A percentile compares a stretch with the other conserved stretches of the same genome.
Evolutionary conservation across 768 basidiomycete species (phyloP).

Genomic region (Phylloporus scabripes): DNA sequence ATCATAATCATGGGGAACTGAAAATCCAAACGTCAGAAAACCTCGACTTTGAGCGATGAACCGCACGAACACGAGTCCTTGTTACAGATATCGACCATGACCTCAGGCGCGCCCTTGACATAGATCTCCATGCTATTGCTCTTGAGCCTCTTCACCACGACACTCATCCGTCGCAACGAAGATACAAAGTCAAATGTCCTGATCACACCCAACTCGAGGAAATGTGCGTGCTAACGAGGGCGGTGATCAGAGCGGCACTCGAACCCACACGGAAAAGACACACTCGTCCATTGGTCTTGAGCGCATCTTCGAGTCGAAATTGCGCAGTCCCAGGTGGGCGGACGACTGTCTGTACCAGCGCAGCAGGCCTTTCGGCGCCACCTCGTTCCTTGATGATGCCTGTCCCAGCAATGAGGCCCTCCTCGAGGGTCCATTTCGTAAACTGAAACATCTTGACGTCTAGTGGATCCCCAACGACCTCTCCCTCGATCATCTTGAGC

Average conservation of each 20-base stretch:
- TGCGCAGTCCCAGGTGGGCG: slow-evolving; percentile 90
- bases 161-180: slow-evolving; percentile 90
- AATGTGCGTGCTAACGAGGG: slow-evolving; percentile 77
- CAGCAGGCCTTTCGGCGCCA: slow-evolving; percentile 64
- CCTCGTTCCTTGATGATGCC: slow-evolving; percentile 63
- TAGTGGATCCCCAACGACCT: slow-evolving; percentile 90
- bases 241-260: not conserved
- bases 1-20: slow-evolving; percentile 95
- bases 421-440: slow-evolving; percentile 93
- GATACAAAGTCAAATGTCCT: slow-evolving; percentile 97
- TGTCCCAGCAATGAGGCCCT: slow-evolving; percentile 70
- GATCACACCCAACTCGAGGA: slow-evolving; percentile 94
- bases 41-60: not conserved
- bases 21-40: slow-evolving; percentile 11
- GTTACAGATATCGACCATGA: slow-evolving; percentile 94
- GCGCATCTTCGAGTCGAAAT: slow-evolving; percentile 89
- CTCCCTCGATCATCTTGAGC: slow-evolving; percentile 81
- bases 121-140: slow-evolving; percentile 96
- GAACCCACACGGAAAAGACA: slow-evolving; percentile 9
- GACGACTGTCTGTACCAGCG: slow-evolving; percentile 94
- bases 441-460: slow-evolving; percentile 99
- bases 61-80: slow-evolving; percentile 75
- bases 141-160: slow-evolving; percentile 92
- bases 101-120: slow-evolving; percentile 98
- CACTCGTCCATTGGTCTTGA: slow-evolving; percentile 79